Evolutionary conservation across 2,329 filamentous ascomycete genomes (phyloP).

Genomic region (Hypoxylon rubiginosum): DNA sequence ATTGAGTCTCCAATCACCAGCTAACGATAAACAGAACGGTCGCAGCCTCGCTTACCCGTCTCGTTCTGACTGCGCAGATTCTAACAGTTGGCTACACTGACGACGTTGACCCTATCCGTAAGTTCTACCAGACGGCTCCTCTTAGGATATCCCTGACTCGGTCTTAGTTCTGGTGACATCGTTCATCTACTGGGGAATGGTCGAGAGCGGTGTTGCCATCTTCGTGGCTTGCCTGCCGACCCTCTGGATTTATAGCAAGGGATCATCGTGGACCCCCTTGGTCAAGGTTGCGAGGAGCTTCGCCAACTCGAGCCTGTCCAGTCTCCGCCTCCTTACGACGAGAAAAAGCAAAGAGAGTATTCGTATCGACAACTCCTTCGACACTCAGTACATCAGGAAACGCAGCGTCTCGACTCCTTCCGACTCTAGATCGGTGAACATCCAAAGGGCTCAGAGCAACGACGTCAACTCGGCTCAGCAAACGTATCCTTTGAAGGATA

Average conservation of each 20-base stretch:
- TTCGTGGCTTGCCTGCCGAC: not conserved
- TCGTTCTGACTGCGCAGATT: not conserved
- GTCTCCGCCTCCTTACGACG: slow-evolving; percentile 6
- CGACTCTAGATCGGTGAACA: not conserved
- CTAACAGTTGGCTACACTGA: not conserved
- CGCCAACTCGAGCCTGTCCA: not conserved
- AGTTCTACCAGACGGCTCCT: not conserved
- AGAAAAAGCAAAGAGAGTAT: not conserved
- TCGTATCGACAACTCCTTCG: not conserved
- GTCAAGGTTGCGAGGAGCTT: not conserved
- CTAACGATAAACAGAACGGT: not conserved
- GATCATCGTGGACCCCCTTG: not conserved
- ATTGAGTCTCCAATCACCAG: not conserved
- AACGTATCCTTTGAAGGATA: not conserved
- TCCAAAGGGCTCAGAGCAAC: not conserved
- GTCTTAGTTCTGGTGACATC: not conserved
- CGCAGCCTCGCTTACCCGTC: not conserved
- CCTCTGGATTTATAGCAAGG: not conserved
- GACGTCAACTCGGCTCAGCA: not conserved
- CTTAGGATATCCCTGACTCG: not conserved
- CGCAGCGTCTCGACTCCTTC: not conserved
- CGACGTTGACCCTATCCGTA: not conserved
- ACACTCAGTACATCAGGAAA: not conserved
- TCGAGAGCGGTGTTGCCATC: not conserved
- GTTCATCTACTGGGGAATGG: slow-evolving; percentile 1